phyloP scores from a whole-genome alignment of 495 filamentous ascomycete species.

The Xylaria nigripes region DNA sequence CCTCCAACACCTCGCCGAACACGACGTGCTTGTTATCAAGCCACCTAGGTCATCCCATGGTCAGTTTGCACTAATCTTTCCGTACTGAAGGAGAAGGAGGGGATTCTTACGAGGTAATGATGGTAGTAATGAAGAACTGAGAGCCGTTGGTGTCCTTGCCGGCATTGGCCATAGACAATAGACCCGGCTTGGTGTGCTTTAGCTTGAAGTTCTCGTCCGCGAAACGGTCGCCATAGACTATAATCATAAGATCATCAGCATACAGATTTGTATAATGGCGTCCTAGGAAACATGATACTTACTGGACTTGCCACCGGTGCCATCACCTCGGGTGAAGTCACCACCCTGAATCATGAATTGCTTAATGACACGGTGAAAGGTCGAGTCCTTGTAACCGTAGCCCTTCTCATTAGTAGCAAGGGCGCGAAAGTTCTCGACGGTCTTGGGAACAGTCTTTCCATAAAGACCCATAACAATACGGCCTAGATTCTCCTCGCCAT shows the following conservation, averaged over 20 bases:
- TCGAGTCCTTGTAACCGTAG: conserved; percentile 89
- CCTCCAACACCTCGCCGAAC: conserved; percentile 86
- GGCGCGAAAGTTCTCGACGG: conserved; percentile 95
- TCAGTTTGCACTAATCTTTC: conserved; percentile 9
- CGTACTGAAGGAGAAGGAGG: neutral
- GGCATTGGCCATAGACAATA: conserved; percentile 88
- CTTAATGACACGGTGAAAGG: conserved; percentile 98
- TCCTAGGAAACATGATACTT: no score
- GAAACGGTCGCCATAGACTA: conserved; percentile 91
- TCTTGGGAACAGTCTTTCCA: conserved; percentile 97
- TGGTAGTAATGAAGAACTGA: conserved; percentile 96
- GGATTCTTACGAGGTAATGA: conserved; percentile 61
- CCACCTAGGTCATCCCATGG: conserved; percentile 48
- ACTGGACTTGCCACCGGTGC: conserved; percentile 93
- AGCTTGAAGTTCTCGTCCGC: conserved; percentile 99
- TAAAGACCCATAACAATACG: conserved; percentile 91
- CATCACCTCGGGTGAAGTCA: conserved; percentile 95
- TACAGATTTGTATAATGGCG: neutral
- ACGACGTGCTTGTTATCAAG: conserved; percentile 86
- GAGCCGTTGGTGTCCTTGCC: conserved; percentile 97
- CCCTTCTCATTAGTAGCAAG: conserved; percentile 96
- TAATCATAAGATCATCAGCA: conserved; percentile 8
- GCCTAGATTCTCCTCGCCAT: conserved; percentile 79
- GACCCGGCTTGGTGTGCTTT: conserved; percentile 60
- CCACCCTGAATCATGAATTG: conserved; percentile 99